Conservation (phyloP, 1,139 yeast species). For the Suhomyces kunorum region DNA sequence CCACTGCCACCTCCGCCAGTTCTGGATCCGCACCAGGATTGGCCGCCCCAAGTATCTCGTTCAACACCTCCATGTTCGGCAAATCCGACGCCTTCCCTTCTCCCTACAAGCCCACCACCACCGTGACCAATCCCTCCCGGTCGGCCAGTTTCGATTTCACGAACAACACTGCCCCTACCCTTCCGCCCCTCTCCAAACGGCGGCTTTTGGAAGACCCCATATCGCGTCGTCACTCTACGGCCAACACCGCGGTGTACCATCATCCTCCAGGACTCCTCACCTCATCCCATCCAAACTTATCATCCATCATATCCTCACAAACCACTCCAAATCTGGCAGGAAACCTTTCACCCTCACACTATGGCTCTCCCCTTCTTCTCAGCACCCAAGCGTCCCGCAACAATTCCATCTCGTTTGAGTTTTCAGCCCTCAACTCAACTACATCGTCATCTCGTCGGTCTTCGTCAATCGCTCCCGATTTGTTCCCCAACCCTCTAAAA, state of each 20-base stretch:
- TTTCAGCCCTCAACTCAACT: constrained; percentile 28
- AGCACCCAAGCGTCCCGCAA: constrained; percentile 36
- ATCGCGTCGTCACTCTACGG: constrained; percentile 20
- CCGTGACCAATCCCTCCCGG: constrained; percentile 20
- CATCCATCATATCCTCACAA: constrained; percentile 10
- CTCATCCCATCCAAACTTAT: constrained; percentile 19
- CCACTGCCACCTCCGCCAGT: constrained; percentile 7
- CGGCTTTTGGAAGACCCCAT: constrained; percentile 21
- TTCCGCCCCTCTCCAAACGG: constrained; percentile 20
- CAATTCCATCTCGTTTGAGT: constrained; percentile 41
- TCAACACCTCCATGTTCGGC: constrained; percentile 45
- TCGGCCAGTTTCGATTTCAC: constrained; percentile 39
- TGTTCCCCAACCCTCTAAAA: constrained; percentile 40
- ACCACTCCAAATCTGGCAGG: constrained; percentile 16
- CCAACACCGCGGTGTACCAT: constrained; percentile 15
- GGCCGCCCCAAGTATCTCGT: constrained; percentile 23
- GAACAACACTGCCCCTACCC: constrained; percentile 11
- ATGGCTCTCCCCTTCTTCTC: constrained; percentile 35
- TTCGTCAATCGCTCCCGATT: constrained; percentile 40
- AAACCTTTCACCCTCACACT: constrained; percentile 29
- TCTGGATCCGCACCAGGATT: not conserved
- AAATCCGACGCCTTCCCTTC: constrained; percentile 13
- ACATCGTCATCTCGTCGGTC: constrained; percentile 38
- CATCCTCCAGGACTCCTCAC: constrained; percentile 10
- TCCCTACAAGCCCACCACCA: constrained; percentile 12